Base-by-base conservation (phyloP, 2,329 filamentous ascomycete species). In the Cladosporium austrohemisphaericum region DNA sequence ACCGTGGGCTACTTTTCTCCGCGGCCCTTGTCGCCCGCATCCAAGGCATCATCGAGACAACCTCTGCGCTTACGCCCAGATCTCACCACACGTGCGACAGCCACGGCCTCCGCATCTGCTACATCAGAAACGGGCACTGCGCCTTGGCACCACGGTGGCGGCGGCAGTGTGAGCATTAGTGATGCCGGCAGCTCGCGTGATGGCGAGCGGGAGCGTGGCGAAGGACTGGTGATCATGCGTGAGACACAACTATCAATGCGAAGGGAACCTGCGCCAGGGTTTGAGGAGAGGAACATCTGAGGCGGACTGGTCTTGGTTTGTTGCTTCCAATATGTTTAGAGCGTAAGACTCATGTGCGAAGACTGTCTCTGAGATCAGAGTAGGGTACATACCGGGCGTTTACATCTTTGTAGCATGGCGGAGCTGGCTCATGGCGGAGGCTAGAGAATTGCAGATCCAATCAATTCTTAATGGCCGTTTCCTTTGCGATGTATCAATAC, bases 211-310 rank as follows among this genome's bases (percentile, higher is more conserved):
- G 51, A 54, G 55, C 32, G 41, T 38, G 22, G 40, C 9, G 58
- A 61, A 32, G 57, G 60, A 22, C 52, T 63, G 59, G 57, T 60
- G 3, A 63, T 63, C 28, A 37, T 60, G 18, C 57, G 60, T 2
- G 57, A 62, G 51, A 60, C 58, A 19, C 55, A 46, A 18, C 57
- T 61, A 35, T 51, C 55, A 10, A 54, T 63, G 9, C 29, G 23
- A 33, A 20, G 32, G 44, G 44, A 47, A 6, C 18, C 23, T 23
- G 44, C 32, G 33, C 31, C 32, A 1, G 43, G 41, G 11, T 41
- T 26, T 16, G 19, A 8, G 33, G 4, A 35, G 16, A 8, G 16
- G 11, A 26, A 6, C 25, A 26, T n/a, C n/a, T n/a, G n/a, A n/a
- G n/a, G n/a, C n/a, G n/a, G n/a, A n/a, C n/a, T n/a, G n/a, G n/a